Percentiles rank a stretch among this genome's conserved stretches.
Evolutionary conservation across 129 eudicot genomes (phyloP).

Genomic region (Tanacetum coccineum): DNA sequence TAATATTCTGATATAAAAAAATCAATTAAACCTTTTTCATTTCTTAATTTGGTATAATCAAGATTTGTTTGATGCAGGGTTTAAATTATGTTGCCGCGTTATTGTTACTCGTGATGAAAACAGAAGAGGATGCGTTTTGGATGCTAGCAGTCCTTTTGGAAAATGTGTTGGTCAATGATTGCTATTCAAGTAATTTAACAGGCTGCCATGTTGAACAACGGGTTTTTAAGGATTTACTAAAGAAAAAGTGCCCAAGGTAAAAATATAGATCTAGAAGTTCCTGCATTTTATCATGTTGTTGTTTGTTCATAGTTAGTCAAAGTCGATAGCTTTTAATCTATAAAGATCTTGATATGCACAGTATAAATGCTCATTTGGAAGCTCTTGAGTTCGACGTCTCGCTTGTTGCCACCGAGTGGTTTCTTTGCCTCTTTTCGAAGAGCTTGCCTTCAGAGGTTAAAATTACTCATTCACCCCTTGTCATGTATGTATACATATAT

Average conservation of each 20-base stretch:
- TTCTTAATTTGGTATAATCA: conserved; percentile 7
- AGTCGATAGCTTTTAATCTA: conserved; percentile 15
- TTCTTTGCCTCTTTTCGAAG: conserved; percentile 87
- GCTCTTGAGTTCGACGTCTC: conserved; percentile 88
- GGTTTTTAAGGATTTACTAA: conserved; percentile 76
- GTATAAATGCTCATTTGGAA: conserved; percentile 84
- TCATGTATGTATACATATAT: background rate
- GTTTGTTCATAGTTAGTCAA: conserved; percentile 5
- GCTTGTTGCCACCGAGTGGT: conserved; percentile 96
- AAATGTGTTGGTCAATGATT: conserved; percentile 80
- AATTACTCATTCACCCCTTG: background rate
- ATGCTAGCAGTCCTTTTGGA: conserved; percentile 94
- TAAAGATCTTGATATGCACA: conserved; percentile 36
- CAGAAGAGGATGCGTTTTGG: conserved; percentile 99
- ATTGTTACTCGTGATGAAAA: conserved; percentile 88
- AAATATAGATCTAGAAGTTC: background rate
- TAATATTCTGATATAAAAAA: background rate
- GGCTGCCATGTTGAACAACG: conserved; percentile 99
- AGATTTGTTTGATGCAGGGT: conserved; percentile 55
- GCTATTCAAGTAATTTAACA: conserved; percentile 76
- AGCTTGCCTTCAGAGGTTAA: conserved; percentile 97
- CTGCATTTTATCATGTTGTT: conserved; percentile 8
- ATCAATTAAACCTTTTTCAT: conserved; percentile 1
- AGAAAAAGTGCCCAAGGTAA: conserved; percentile 86
- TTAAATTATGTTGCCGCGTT: conserved; percentile 93